Percentiles rank a stretch among this genome's conserved stretches.
Evolutionary conservation across 768 basidiomycete genomes (phyloP).

Genomic region (Rhodotorula toruloides): DNA sequence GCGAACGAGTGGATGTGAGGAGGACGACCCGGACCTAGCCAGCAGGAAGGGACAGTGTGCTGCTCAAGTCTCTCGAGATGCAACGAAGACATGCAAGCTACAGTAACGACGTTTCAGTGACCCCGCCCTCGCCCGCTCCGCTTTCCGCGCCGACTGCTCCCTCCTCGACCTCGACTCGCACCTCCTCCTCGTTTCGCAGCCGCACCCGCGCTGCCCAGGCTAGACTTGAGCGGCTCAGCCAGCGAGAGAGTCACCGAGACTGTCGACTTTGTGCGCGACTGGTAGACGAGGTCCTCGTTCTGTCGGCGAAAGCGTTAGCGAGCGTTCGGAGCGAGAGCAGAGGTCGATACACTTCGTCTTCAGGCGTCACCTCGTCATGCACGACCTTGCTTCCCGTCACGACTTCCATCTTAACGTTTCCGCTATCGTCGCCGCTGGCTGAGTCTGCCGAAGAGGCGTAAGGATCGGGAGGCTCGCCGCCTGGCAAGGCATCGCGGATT

Average conservation of each 20-base stretch:
- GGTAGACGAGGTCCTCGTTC: slow-evolving; percentile 41
- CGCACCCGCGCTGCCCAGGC: slow-evolving; percentile 2
- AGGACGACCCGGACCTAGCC: too few relatives aligned
- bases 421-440: too few relatives aligned
- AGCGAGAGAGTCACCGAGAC: slow-evolving; percentile 28
- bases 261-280: slow-evolving; percentile 35
- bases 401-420: slow-evolving; percentile 58
- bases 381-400: slow-evolving; percentile 36
- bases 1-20: too few relatives aligned
- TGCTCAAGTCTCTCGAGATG: too few relatives aligned
- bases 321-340: not conserved
- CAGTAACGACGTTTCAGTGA: too few relatives aligned
- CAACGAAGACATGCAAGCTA: too few relatives aligned
- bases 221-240: slow-evolving; percentile 4
- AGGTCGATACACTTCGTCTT: slow-evolving; percentile 47
- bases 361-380: slow-evolving; percentile 71
- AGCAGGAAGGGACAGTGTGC: too few relatives aligned
- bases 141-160: slow-evolving; percentile 3
- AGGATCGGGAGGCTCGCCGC: slow-evolving; percentile 46
- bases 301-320: not conserved
- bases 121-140: not conserved
- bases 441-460: not conserved
- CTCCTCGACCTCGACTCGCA: not conserved
- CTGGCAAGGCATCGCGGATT: slow-evolving; percentile 68
- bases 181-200: not conserved